Base-by-base conservation (phyloP, 2,329 filamentous ascomycete genomes). In the Claviceps sp. region DNA sequence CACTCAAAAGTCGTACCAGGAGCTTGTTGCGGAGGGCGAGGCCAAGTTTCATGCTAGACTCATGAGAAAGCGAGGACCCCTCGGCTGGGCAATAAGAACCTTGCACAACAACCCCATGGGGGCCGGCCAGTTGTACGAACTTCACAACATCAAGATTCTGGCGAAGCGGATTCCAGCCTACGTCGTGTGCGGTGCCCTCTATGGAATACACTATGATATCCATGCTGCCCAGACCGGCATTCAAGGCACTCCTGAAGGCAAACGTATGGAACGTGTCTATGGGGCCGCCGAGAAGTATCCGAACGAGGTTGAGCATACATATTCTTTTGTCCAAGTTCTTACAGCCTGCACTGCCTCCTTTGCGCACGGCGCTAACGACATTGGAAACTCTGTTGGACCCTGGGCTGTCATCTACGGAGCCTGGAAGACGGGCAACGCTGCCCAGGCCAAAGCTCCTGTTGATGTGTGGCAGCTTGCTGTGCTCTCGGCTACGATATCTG, bases 201-300 rank as follows among this genome's bases (percentile, higher is more conserved):
- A 91, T 64, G 87, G 87, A 66, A 63, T 84, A 20, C 75, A 90
- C 75, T 91, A 90, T 70, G 86, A 91, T 59, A 91, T 90, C 61
- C 86, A 90, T 74, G 52, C 53, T 20, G 58, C 56, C 1, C 57
- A 58, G 43, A 53, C 54, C 9, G 56, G 56, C 22, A 54, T 56
- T 18, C 54, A 51, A 9, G 58, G 58, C n/a, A 59, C 58, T 2
- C 58, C 57, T 14, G 58, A 59, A 30, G 58, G 58, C 22, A 47
- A 44, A 4, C 58, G 58, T 34, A 59, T 59, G 58, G 51, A 77
- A 61, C 72, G 77, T 44, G 82, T 86, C 53, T 88, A 88, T 64
- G 71, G 71, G 37, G 64, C 76, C 51, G 83, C 83, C 7, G 65
- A 71, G 55, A 84, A 85, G 65, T 86, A 85, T 61, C 69, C 78